Evolutionary conservation across 2,329 filamentous ascomycete species (phyloP), one percentile per base, ranked within the genome.

Genomic region (Periconia digitata): DNA sequence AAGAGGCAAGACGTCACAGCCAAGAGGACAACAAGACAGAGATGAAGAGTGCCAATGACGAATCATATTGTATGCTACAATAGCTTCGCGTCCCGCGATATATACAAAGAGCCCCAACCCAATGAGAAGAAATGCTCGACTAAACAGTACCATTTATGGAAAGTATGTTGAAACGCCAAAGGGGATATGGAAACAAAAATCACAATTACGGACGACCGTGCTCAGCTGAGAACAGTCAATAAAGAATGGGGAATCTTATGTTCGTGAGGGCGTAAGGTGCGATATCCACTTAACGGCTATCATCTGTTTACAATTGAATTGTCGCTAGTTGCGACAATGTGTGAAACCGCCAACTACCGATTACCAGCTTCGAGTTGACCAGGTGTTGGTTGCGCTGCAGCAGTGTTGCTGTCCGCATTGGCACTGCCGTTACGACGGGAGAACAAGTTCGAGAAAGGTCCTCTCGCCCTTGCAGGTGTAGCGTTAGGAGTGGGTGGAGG

Each of bases 291-390:
- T 20, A 17, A 23, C n/a, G 8, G 20, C 38, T 17, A 27, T 38
- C 20, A 18, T n/a, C 10, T 36, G 17, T 38, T 23, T 23, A 17
- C 34, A 17, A 10, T 10, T 15, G 24, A 35, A 6, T 15, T 3
- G 21, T 10, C 8, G 4, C 17, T 13, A 43, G 18, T n/a, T 40
- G 13, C 18, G 2, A 32, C 4, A 4, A 15, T 32, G 27, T 12
- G 12, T 10, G 27, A 32, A 32, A 12, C 27, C 27, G n/a, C n/a
- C 10, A 37, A 49, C 49, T 59, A 69, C 58, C 67, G 62, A 43
- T 59, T 65, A 35, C 65, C 67, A 40, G 68, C 66, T 51, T 71
- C 68, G 37, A 71, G 67, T 53, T 71, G 68, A 35, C 52, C 55
- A n/a, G 67, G 68, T 3, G 68, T 70, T 21, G 64, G 59, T 35